Evolutionary conservation across 768 basidiomycete genomes (phyloP).

Genomic region (Auriscalpium microsporum): DNA sequence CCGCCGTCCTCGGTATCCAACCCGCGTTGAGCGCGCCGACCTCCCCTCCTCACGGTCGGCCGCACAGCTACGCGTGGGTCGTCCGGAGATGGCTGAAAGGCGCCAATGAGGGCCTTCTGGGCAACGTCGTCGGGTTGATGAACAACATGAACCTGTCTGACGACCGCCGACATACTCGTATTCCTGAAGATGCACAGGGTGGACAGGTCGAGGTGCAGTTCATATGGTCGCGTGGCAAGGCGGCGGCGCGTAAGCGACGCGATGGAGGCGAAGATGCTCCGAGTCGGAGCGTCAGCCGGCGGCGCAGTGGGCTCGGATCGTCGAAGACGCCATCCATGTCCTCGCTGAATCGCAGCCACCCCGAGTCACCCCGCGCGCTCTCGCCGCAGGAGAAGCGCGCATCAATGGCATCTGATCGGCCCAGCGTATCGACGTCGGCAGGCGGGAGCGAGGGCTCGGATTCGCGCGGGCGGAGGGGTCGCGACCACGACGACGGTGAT

Average conservation of each 20-base stretch:
- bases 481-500: slow-evolving; percentile 45
- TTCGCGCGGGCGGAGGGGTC: background rate
- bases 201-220: slow-evolving; percentile 59
- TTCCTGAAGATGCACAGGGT: slow-evolving; percentile 15
- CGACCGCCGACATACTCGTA: slow-evolving; percentile 14
- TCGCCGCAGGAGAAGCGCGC: slow-evolving; percentile 4
- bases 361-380: background rate
- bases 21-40: slow-evolving; percentile 48
- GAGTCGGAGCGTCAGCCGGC: background rate
- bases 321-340: background rate
- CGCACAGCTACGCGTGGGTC: slow-evolving; percentile 63
- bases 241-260: slow-evolving; percentile 11
- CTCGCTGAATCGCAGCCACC: background rate
- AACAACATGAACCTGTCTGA: slow-evolving; percentile 14
- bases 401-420: slow-evolving; percentile 6
- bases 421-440: slow-evolving; percentile 7
- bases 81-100: slow-evolving; percentile 70
- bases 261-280: background rate
- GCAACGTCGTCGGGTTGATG: slow-evolving; percentile 36
- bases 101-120: slow-evolving; percentile 33
- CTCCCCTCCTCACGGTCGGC: slow-evolving; percentile 29
- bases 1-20: slow-evolving; percentile 60
- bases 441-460: slow-evolving; percentile 3
- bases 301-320: background rate
- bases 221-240: slow-evolving; percentile 64